Conservation (phyloP, 495 filamentous ascomycete genomes). For the Apodospora peruviana region DNA sequence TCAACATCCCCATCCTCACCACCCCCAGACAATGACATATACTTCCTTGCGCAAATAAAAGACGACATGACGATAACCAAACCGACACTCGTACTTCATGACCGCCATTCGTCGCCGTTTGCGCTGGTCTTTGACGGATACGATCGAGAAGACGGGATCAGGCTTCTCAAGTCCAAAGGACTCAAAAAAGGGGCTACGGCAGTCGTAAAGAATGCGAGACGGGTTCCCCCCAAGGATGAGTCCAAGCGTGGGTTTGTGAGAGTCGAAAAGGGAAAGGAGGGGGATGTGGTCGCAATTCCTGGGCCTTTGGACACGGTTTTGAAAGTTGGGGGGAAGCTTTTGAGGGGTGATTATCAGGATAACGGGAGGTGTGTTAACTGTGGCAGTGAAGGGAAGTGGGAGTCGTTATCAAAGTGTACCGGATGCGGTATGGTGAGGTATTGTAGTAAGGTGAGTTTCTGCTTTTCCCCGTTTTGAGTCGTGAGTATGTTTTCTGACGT, state of each 20-base stretch:
- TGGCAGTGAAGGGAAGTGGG: constrained; percentile 9
- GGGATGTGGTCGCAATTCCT: constrained; percentile 22
- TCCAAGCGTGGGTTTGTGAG: constrained; percentile 30
- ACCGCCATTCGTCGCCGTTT: constrained; percentile 25
- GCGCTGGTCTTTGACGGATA: constrained; percentile 33
- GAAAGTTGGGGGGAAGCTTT: constrained; percentile 16
- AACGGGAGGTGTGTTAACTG: constrained; percentile 1
- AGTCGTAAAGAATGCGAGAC: constrained; percentile 24
- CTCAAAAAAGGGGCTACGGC: constrained; percentile 28
- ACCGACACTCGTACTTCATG: constrained; percentile 36
- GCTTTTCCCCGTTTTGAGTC: neutral
- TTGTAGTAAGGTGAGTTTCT: constrained; percentile 34
- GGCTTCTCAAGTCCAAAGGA: constrained; percentile 18
- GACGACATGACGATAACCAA: constrained; percentile 46
- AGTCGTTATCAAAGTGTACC: constrained; percentile 30
- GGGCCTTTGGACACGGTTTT: constrained; percentile 25
- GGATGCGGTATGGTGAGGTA: constrained; percentile 36
- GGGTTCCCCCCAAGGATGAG: constrained; percentile 25
- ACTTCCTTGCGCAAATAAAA: constrained; percentile 37
- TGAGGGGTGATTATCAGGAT: constrained; percentile 3
- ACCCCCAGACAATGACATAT: constrained; percentile 16
- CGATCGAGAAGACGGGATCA: constrained; percentile 6
- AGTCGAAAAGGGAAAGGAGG: constrained; percentile 15
- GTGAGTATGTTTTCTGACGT: neutral
- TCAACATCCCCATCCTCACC: constrained; percentile 8